Base-by-base conservation (phyloP, 345 rosid species). In the Theobroma cacao region DNA sequence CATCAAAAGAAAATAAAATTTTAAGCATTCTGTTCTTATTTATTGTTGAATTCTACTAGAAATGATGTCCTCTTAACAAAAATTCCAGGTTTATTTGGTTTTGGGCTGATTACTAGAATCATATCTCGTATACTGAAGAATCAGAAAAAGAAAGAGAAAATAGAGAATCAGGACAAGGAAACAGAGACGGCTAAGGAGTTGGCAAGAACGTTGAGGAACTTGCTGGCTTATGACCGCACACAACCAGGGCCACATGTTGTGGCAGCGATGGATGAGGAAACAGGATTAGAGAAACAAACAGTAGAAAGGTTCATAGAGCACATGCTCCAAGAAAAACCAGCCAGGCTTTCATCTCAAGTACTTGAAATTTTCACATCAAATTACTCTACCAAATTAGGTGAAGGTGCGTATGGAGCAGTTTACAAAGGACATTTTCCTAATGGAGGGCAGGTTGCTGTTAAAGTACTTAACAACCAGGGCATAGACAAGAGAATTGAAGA, bases 401-500 rank as follows among this genome's bases (percentile, higher is more conserved):
- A 85, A 3, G 83, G 88, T 0, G 79, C 66, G 7, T 83, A 41
- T 15, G 88, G 86, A 7, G 77, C 48, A 9, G 88, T 85, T 30
- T 85, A 69, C 45, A 68, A 76, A 69, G 88, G 88, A 0, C 5
- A 41, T 55, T 55, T 82, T 2, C 75, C 69, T 0, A 70, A 71
- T 10, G 87, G 81, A 20, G 11, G 6, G 2, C 52, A 8, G 0
- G 45, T 82, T 2, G 87, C 86, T 0, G 85, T 85, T 7, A 84
- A 85, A 31, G 79, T 82, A 38, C 81, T 43, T 53, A 0, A 59
- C 33, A 40, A 38, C 13, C 0, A n/a, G 9, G 26, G 31, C 41
- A 73, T 72, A 0, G 43, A 79, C 34, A 63, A 79, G 80, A 59
- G 76, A 45, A 30, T 79, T 3, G 87, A 86, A 40, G 85, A 79